A percentile compares a stretch with the other conserved stretches of the same genome.
These are phyloP conservation scores for Tetrastigma voinierianum DNA, from an alignment of 164 flowering plant genomes.

Conservation along the genomic window DNA sequence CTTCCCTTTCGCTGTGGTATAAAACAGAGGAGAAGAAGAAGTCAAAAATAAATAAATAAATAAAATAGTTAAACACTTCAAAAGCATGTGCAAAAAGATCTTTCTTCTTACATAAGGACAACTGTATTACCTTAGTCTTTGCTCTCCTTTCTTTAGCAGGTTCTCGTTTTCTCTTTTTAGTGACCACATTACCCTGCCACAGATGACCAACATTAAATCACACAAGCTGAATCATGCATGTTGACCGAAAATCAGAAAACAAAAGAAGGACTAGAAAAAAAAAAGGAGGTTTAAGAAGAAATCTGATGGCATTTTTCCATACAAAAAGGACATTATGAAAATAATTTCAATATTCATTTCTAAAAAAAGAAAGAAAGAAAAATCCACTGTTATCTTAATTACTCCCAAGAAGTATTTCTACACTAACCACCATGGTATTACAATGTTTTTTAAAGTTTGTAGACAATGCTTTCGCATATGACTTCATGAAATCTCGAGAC, in stretches of 20 bases:
- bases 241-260: constrained; percentile 2
- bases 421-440: background rate
- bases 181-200: constrained; percentile 26
- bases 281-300: background rate
- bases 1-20: constrained; percentile 51
- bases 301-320: background rate
- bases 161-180: constrained; percentile 47
- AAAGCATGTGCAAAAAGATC: background rate
- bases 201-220: constrained; percentile 7
- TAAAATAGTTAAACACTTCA: background rate
- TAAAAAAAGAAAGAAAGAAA: background rate
- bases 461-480: too few relatives aligned
- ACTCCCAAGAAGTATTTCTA: background rate
- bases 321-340: background rate
- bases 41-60: too few relatives aligned
- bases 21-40: background rate
- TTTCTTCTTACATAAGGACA: background rate
- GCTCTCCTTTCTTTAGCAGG: constrained; percentile 35
- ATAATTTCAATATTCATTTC: background rate
- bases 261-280: background rate
- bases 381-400: background rate
- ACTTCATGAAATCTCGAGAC: too few relatives aligned
- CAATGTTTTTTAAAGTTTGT: background rate
- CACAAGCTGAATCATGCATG: background rate
- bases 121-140: constrained; percentile 47